Base-by-base conservation (phyloP, 2,329 filamentous ascomycete species). In the Purpureocillium takamizusanense region DNA sequence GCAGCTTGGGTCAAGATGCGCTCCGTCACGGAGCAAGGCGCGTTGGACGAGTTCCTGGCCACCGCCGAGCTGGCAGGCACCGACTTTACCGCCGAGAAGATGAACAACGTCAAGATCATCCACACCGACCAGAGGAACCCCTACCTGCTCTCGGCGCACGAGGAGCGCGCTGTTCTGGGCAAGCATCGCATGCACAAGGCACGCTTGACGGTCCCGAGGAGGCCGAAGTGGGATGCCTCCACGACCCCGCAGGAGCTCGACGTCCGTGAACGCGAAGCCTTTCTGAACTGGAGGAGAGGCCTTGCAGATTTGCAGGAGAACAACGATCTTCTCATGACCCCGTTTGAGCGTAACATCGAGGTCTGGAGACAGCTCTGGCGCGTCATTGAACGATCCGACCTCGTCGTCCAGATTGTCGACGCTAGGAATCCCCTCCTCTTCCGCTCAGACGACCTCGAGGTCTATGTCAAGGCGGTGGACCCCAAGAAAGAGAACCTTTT, bases 1-100 rank as follows among this genome's bases (percentile, higher is more conserved):
- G 92, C 90, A 28, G 76, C 86, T 51, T 98, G 89, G 88, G 87
- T 97, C 57, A 98, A 97, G 72, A 97, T 98, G 92, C 87, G 90
- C 68, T 95, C 87, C 60, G 86, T 98, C 51, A 98, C 92, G 5
- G 87, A 98, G 69, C 92, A 98, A 65, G 89, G 83, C 50, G 89
- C 89, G 33, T 78, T 98, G 45, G 92, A 98, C 61, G 92, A 98
- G 62, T 98, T 98, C 62, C 70, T 98, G 47, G 86, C 84, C 41
- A 98, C 92, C 2, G 94, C 92, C 46, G 89, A 97, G 66, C 70
- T 98, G 51, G 92, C 92, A n/a, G 90, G 88, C 48, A 98, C 92
- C 49, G 92, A 98, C 60, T 98, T 98, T 63, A 97, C 90, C 1
- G 94, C 92, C 21, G 89, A 97, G 70, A 97, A 97, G 74, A 85